These are phyloP conservation scores for Candolleomyces aberdarensis DNA, from an alignment of 768 basidiomycete genomes.

Conservation along the genomic window DNA sequence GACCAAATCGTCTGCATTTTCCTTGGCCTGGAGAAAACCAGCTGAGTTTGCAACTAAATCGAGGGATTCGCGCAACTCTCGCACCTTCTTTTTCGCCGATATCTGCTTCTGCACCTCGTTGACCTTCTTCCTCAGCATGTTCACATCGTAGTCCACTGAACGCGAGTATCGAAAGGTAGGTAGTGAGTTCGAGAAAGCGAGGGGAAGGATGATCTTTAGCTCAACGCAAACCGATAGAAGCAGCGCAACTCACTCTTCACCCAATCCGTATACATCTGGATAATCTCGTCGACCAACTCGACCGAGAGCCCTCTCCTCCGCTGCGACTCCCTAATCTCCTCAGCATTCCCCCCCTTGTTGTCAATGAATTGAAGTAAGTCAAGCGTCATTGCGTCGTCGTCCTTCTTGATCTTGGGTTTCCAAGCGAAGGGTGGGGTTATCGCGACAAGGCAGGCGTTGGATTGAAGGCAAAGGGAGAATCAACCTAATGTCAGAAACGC, in stretches of 20 bases:
- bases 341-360: conserved; percentile 88
- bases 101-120: conserved; percentile 96
- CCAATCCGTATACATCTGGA: conserved; percentile 91
- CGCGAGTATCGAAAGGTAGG: background rate
- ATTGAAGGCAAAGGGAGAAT: background rate
- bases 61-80: background rate
- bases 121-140: conserved; percentile 72
- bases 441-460: background rate
- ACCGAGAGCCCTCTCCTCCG: conserved; percentile 84
- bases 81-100: conserved; percentile 86
- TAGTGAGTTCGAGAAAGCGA: background rate
- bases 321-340: conserved; percentile 89
- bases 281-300: conserved; percentile 91
- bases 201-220: background rate
- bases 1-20: conserved; percentile 85
- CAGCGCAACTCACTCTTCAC: conserved; percentile 71
- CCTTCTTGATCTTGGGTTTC: background rate
- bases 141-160: conserved; percentile 87
- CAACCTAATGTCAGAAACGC: too few relatives aligned
- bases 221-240: too few relatives aligned
- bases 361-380: conserved; percentile 81
- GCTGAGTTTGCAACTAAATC: background rate
- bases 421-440: background rate
- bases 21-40: conserved; percentile 65
- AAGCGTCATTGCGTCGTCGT: conserved; percentile 60